Base-by-base conservation (phyloP, 768 basidiomycete genomes). In the Pulveroboletus ravenelii region DNA sequence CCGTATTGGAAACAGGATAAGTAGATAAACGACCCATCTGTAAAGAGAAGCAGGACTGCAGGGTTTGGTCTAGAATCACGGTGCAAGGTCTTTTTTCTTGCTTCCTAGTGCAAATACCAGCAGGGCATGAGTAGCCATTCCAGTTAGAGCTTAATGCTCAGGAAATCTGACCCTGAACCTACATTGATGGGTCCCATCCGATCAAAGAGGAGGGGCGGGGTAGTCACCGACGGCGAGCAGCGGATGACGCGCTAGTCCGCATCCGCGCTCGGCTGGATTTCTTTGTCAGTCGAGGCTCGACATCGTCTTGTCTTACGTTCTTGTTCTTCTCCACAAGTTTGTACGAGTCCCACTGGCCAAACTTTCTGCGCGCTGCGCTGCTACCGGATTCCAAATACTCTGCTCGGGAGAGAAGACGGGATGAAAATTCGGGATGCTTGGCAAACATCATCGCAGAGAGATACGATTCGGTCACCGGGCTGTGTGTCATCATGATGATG, bases 311-410 rank as follows among this genome's bases (percentile, higher is more conserved):
- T 45, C 52, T 51, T 12, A 32, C 23, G n/a, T 2, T 53, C 50
- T 51, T 65, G 50, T 31, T 56, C 53, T 60, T 70, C 10, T 68
- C 67, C 14, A 36, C 48, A 9, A 45, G 49, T 13, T 52, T 63
- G 4, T 48, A 56, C 3, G 60, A 58, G 51, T 77, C 79, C 83
- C 82, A 82, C 52, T 81, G 79, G 23, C 67, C 73, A 69, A 93
- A 90, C 62, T 87, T 90, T 51, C 84, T 76, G 55, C 89, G 78
- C 51, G 81, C 81, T 50, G 86, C 85, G 52, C 74, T 79, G 57
- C 82, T 86, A 32, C 93, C 93, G 53, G 78, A 78, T 70, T 97
- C 93, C 43, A 80, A 72, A 69, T 95, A 97, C 65, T 97, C 93
- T 42, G 79, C 81, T 39, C 87, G 74, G 5, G 90, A 90, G 54